Percentiles rank a stretch among this genome's conserved stretches.
Evolutionary conservation across 805 yeast species (phyloP).

Genomic region (Saccharomycopsis sp.): DNA sequence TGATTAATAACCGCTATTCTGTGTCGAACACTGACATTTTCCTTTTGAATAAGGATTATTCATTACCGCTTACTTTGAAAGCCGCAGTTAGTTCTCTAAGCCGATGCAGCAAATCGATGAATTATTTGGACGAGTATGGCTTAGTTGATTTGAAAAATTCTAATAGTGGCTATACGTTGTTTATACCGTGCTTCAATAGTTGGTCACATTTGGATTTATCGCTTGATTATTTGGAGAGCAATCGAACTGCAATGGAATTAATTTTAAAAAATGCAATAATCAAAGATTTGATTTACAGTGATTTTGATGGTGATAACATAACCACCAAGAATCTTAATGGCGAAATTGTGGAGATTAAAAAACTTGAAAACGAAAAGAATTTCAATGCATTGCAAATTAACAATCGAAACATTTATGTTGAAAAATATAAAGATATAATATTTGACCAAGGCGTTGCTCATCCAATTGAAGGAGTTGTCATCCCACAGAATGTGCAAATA

Average conservation of each 20-base stretch:
- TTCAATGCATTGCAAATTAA: slow-evolving; percentile 22
- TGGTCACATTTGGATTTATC: slow-evolving; percentile 63
- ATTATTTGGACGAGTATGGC: slow-evolving; percentile 45
- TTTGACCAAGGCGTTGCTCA: slow-evolving; percentile 85
- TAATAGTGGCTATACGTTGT: slow-evolving; percentile 59
- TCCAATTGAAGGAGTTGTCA: slow-evolving; percentile 46
- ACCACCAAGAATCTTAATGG: slow-evolving; percentile 29
- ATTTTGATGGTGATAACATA: slow-evolving; percentile 33
- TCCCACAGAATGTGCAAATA: slow-evolving; percentile 53
- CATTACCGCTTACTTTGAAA: slow-evolving; percentile 58
- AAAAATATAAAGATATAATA: slow-evolving; percentile 52
- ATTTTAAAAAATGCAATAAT: slow-evolving; percentile 55
- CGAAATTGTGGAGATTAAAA: slow-evolving; percentile 23
- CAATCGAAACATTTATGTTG: slow-evolving; percentile 20
- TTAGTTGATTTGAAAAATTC: slow-evolving; percentile 49
- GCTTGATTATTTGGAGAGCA: slow-evolving; percentile 47
- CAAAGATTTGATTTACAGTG: slow-evolving; percentile 61
- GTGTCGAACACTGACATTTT: slow-evolving; percentile 67
- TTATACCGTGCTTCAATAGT: slow-evolving; percentile 70
- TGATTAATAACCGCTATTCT: slow-evolving; percentile 34
- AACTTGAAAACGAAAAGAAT: slow-evolving; percentile 17
- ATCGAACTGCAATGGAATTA: slow-evolving; percentile 42
- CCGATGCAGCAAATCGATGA: slow-evolving; percentile 59
- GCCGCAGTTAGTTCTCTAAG: slow-evolving; percentile 57
- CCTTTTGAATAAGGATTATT: slow-evolving; percentile 50